Percentiles rank a stretch among this genome's conserved stretches.
Conservation (phyloP, 1,284 basidiomycete species). For the Veloporphyrellus conicus region DNA sequence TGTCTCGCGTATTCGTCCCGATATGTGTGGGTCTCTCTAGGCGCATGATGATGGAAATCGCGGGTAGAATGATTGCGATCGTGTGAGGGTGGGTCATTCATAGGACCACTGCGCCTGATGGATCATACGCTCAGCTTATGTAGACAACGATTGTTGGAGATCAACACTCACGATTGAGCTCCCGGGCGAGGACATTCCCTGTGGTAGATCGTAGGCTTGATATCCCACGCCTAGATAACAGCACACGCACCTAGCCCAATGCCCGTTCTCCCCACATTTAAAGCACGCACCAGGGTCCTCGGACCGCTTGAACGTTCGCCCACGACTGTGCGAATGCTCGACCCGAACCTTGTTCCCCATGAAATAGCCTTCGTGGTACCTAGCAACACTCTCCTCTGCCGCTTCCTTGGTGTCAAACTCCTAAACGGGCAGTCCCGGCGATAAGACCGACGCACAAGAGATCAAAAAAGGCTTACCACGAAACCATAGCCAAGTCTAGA, state of each 20-base stretch:
- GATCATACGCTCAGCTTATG: constrained; percentile 2
- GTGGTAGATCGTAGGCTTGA: constrained; percentile 5
- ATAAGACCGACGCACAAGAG: neutral
- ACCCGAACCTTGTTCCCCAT: constrained; percentile 87
- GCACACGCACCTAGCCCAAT: constrained; percentile 72
- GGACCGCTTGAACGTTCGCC: constrained; percentile 69
- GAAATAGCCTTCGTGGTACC: constrained; percentile 81
- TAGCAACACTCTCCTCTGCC: constrained; percentile 77
- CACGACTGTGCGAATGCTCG: constrained; percentile 76
- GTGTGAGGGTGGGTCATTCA: constrained; percentile 44
- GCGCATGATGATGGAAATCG: constrained; percentile 45
- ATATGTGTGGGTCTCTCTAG: constrained; percentile 46
- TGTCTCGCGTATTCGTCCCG: constrained; percentile 44
- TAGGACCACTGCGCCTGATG: constrained; percentile 31
- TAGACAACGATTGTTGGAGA: neutral
- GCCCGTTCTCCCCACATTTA: constrained; percentile 74
- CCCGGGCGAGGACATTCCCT: constrained; percentile 72
- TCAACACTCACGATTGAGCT: constrained; percentile 40
- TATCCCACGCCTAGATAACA: constrained; percentile 1
- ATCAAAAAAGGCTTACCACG: constrained; percentile 52
- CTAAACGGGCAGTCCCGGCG: constrained; percentile 36
- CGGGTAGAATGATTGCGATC: constrained; percentile 51
- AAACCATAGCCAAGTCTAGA: constrained; percentile 73
- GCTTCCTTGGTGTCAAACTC: constrained; percentile 78
- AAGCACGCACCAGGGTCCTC: constrained; percentile 82